Evolutionary conservation across 2,329 filamentous ascomycete species (phyloP).

Genomic region (Sphaceloma murrayae): DNA sequence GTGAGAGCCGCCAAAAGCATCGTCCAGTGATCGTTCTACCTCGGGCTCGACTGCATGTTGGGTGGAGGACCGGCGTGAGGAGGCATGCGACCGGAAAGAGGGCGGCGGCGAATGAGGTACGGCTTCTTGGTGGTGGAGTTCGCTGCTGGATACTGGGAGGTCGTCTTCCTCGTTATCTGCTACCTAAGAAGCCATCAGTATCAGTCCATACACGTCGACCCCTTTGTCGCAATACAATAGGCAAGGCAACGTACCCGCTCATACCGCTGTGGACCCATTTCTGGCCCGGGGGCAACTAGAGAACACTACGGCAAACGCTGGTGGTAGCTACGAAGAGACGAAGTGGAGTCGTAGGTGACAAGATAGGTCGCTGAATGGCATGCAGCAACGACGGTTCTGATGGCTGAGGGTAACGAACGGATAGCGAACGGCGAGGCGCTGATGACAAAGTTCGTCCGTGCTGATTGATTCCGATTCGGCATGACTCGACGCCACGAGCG

Average conservation of each 20-base stretch:
- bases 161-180: conserved; percentile 37
- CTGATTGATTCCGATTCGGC: background rate
- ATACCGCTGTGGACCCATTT: conserved; percentile 41
- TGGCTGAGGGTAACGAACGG: conserved; percentile 6
- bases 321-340: background rate
- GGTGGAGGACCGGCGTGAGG: conserved; percentile 52
- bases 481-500: conserved; percentile 6
- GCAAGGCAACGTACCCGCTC: conserved; percentile 38
- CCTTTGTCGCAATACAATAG: too few relatives aligned
- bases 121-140: conserved; percentile 24
- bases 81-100: conserved; percentile 79
- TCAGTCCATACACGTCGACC: too few relatives aligned
- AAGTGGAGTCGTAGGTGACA: background rate
- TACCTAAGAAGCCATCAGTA: conserved; percentile 27
- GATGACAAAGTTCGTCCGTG: background rate
- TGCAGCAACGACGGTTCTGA: background rate
- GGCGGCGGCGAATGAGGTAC: conserved; percentile 49
- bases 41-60: conserved; percentile 42
- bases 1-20: conserved; percentile 67
- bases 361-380: background rate
- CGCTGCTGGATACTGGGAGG: conserved; percentile 24
- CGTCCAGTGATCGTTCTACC: conserved; percentile 74
- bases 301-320: too few relatives aligned
- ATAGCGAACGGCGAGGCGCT: conserved; percentile 1
- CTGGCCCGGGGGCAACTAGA: conserved; percentile 20